phyloP scores from a whole-genome alignment of 164 flowering plant genomes.

The Vitis vinifera region DNA sequence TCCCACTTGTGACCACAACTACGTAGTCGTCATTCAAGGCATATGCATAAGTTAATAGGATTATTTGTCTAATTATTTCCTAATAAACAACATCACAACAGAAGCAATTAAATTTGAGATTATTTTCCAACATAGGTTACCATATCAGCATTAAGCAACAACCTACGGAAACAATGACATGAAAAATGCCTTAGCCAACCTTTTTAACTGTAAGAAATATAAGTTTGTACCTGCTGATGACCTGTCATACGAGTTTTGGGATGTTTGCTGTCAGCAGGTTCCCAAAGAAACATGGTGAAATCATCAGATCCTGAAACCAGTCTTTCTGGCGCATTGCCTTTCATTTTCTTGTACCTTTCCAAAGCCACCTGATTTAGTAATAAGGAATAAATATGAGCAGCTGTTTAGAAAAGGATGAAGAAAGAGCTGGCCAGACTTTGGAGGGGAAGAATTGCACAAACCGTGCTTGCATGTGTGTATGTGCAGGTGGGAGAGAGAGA shows the following conservation, averaged over 20 bases:
- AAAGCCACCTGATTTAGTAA: constrained; percentile 64
- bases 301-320: constrained; percentile 99
- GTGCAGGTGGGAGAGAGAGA: no score
- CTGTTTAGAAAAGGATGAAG: neutral
- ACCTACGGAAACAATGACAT: neutral
- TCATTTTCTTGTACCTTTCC: constrained; percentile 86
- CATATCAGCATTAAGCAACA: no score
- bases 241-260: constrained; percentile 93
- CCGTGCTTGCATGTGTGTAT: no score
- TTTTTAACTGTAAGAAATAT: neutral
- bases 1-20: no score
- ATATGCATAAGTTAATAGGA: no score
- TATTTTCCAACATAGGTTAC: no score
- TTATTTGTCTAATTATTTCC: neutral
- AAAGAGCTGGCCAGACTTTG: neutral
- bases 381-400: neutral
- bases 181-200: neutral
- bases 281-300: constrained; percentile 97
- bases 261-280: constrained; percentile 82
- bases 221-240: constrained; percentile 84
- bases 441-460: no score
- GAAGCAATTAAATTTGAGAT: neutral
- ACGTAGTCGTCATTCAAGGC: no score
- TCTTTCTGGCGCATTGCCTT: constrained; percentile 87
- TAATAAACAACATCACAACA: neutral